A percentile compares a stretch with the other conserved stretches of the same genome.
Conservation (phyloP, 139 green algal genomes). For the Parachlorella kessleri region DNA sequence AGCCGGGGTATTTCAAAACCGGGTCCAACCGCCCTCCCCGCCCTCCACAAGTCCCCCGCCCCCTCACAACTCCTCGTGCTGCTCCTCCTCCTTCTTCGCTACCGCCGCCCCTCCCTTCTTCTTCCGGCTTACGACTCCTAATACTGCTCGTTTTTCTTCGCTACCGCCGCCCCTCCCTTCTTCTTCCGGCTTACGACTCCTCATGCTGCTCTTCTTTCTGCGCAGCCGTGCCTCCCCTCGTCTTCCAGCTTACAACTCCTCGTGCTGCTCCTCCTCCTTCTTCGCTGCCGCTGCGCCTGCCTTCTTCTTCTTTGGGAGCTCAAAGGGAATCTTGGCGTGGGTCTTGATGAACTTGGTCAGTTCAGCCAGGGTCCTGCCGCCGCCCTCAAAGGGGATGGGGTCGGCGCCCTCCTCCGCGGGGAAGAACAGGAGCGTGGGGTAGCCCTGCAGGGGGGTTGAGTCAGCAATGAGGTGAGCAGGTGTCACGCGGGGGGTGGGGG, state of each 20-base stretch:
- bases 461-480: too few species aligned
- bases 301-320: conserved; percentile 46
- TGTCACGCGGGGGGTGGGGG: too few species aligned
- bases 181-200: conserved; percentile 42
- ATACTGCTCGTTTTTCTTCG: conserved; percentile 13
- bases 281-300: neutral
- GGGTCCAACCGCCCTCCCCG: too few species aligned
- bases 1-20: too few species aligned
- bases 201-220: conserved; percentile 21
- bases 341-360: conserved; percentile 41
- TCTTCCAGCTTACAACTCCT: conserved; percentile 26
- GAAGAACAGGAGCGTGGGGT: conserved; percentile 50
- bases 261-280: conserved; percentile 22
- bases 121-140: conserved; percentile 41
- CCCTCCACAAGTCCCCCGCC: too few species aligned
- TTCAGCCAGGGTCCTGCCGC: conserved; percentile 14
- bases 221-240: neutral
- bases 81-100: conserved; percentile 20
- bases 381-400: conserved; percentile 32
- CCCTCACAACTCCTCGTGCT: conserved; percentile 34
- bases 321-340: conserved; percentile 31
- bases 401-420: conserved; percentile 25
- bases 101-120: conserved; percentile 19
- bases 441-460: conserved; percentile 31
- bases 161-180: conserved; percentile 14